phyloP scores from a whole-genome alignment of 306 rosid genomes.

The Ammopiptanthus mongolicus region DNA sequence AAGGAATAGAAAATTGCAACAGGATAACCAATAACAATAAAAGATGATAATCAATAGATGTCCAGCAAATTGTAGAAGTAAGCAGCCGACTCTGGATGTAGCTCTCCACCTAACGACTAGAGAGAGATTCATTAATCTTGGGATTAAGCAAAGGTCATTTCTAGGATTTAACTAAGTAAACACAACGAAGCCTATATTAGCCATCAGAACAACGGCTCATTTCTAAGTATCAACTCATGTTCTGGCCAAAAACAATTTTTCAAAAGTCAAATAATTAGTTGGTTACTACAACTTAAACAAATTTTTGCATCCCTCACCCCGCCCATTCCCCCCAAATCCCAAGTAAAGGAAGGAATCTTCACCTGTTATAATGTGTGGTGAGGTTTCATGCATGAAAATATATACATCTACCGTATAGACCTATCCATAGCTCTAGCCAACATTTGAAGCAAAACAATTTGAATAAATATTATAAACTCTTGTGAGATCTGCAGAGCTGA shows the following conservation, averaged over 20 bases:
- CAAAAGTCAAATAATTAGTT: neutral
- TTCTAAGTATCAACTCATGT: constrained; percentile 1
- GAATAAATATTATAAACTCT: constrained; percentile 58
- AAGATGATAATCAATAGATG: constrained; percentile 8
- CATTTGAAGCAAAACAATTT: constrained; percentile 35
- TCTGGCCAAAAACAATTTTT: neutral
- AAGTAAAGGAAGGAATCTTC: neutral
- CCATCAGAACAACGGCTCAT: neutral
- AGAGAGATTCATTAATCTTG: constrained; percentile 3
- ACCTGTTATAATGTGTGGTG: neutral
- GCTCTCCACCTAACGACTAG: neutral
- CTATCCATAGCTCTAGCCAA: constrained; percentile 24
- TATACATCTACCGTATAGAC: neutral
- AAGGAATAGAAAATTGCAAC: constrained; percentile 9
- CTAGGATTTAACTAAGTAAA: neutral
- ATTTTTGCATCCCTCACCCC: neutral
- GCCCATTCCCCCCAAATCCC: neutral
- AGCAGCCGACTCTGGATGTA: neutral
- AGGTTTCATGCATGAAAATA: constrained; percentile 5
- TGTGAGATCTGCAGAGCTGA: constrained; percentile 63
- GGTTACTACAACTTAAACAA: neutral
- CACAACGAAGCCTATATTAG: neutral
- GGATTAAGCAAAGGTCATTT: constrained; percentile 1
- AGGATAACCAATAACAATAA: neutral
- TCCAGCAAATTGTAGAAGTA: constrained; percentile 16